These are phyloP conservation scores for Talaromyces wortmannii DNA, from an alignment of 495 filamentous ascomycete genomes.

Conservation along the genomic window DNA sequence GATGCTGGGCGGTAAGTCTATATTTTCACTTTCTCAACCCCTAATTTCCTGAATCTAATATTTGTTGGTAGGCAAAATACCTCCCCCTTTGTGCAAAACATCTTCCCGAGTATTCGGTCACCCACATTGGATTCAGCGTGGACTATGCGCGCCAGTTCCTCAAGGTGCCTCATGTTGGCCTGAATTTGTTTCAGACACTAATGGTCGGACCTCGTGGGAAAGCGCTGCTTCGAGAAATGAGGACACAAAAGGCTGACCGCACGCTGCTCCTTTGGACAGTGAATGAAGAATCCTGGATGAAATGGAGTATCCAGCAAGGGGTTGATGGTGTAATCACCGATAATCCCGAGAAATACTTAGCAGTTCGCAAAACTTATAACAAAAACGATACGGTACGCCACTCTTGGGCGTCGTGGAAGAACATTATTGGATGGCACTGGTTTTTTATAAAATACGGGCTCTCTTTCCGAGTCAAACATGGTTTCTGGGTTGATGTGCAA, in stretches of 20 bases:
- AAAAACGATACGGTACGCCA: neutral
- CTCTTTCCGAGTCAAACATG: conserved; percentile 1
- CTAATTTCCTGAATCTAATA: neutral
- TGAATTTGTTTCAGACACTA: conserved; percentile 65
- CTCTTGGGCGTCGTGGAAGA: conserved; percentile 1
- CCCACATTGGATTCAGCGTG: conserved; percentile 67
- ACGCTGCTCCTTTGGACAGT: conserved; percentile 78
- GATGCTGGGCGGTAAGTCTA: conserved; percentile 66
- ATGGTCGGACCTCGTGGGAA: conserved; percentile 58
- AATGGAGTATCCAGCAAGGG: conserved; percentile 53
- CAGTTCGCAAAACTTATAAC: conserved; percentile 1
- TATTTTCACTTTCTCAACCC: too few relatives aligned
- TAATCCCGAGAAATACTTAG: conserved; percentile 34
- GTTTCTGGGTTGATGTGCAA: neutral
- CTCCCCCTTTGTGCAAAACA: conserved; percentile 51
- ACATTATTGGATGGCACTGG: neutral
- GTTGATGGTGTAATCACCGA: conserved; percentile 58
- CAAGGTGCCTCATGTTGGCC: conserved; percentile 45
- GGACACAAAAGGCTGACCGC: conserved; percentile 44
- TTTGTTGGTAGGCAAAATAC: conserved; percentile 47
- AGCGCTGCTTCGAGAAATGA: conserved; percentile 56
- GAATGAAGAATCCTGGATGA: conserved; percentile 67
- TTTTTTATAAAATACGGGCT: neutral
- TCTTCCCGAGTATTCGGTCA: conserved; percentile 60
- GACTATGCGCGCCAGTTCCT: conserved; percentile 67